phyloP scores from a whole-genome alignment of 176 grass and related monocot genomes.

The Luzula sylvatica region DNA sequence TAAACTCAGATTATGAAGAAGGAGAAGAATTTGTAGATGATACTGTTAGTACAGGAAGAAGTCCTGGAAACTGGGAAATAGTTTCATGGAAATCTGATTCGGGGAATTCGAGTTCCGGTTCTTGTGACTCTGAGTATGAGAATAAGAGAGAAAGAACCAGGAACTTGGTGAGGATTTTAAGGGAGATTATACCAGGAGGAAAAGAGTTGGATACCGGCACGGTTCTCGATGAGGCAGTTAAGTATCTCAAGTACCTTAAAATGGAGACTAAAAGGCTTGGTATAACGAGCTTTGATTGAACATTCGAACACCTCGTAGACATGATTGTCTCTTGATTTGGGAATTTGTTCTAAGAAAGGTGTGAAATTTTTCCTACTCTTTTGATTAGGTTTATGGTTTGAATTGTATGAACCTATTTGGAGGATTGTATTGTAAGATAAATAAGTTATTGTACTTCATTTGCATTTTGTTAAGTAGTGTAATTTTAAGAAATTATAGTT shows the following conservation, averaged over 20 bases:
- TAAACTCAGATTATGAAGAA: conserved; percentile 44
- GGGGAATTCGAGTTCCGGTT: conserved; percentile 2
- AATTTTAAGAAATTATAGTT: too few species aligned
- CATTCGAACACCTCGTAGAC: not conserved
- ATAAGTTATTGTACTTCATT: not conserved
- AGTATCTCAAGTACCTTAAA: conserved; percentile 69
- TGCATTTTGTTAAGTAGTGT: too few species aligned
- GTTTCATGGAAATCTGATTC: conserved; percentile 26
- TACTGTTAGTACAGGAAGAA: conserved; percentile 50
- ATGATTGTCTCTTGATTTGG: not conserved
- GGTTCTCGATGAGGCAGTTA: conserved; percentile 58
- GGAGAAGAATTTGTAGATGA: conserved; percentile 39
- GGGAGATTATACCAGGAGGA: conserved; percentile 54
- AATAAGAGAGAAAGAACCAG: conserved; percentile 30
- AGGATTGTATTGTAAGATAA: too few species aligned
- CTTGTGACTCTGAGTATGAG: conserved; percentile 15
- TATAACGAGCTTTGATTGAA: conserved; percentile 17
- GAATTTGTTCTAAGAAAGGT: not conserved
- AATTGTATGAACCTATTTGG: not conserved
- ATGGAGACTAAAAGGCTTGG: conserved; percentile 58
- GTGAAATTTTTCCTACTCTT: too few species aligned
- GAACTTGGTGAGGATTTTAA: conserved; percentile 37
- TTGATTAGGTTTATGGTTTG: not conserved
- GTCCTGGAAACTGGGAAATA: conserved; percentile 25
- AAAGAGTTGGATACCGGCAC: conserved; percentile 49